Base-by-base conservation (phyloP, 495 filamentous ascomycete species). In the Evansstolkia leycettana region DNA sequence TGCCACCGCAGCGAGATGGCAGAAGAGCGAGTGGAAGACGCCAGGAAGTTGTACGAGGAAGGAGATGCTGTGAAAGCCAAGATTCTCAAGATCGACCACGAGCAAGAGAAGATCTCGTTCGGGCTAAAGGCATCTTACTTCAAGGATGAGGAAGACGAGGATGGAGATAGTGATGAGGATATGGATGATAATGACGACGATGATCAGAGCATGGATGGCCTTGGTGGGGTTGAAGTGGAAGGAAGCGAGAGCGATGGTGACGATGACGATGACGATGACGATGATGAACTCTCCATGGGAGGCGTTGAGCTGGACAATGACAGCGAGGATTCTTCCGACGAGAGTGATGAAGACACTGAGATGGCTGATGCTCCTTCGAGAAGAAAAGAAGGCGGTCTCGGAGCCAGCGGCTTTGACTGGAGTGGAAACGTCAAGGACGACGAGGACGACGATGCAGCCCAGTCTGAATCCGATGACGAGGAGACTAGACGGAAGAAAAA, bases 121-220 rank as follows among this genome's bases (percentile, higher is more conserved):
- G 84, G 89, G 0, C 58, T 98, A 17, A 98, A 98, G 58, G 84
- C 89, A 23, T 88, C 84, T 2, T 89, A 92, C 51, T 88, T 98
- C 46, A 67, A 79, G 19, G 67, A 77, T 34, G 69, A 63, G 12
- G 76, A 74, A 33, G 67, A 69, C 12, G 68, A 69, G 7, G 69
- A 65, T 36, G 54, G 49, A 25, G 68, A 67, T 15, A 64, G 66
- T 18, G 65, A 61, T 13, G 68, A 69, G 31, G 58, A 55, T 17
- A 18, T 16, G 7, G 31, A 42, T 8, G 67, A 69, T 19, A 50
- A 49, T 16, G 60, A 70, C 31, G 64, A 34, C 10, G 32, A 63
- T 12, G 67, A 66, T 18, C 60, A 58, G 23, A 63, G 56, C 15
- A 59, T 64, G 12, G 67, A 71, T 32, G 54, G 40, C 1, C 51